A percentile compares a stretch with the other conserved stretches of the same genome.
Evolutionary conservation across 306 rosid genomes (phyloP).

Genomic region (Quercus wislizeni): DNA sequence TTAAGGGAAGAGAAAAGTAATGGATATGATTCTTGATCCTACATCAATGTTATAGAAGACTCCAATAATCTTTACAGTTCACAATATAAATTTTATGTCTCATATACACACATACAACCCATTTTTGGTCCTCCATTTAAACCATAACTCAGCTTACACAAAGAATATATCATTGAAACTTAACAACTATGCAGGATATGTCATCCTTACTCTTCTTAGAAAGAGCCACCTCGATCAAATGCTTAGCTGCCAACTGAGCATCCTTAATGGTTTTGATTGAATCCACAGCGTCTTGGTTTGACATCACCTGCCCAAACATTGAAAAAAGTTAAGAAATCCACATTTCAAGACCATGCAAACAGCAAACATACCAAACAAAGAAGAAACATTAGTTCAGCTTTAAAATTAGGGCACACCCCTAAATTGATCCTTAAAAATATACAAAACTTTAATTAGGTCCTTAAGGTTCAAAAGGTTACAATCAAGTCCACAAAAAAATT

Average conservation of each 20-base stretch:
- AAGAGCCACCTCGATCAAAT: conserved; percentile 48
- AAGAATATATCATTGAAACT: conserved; percentile 23
- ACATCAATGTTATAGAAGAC: background rate
- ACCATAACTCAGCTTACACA: background rate
- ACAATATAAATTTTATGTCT: conserved; percentile 2
- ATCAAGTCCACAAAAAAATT: too few species aligned
- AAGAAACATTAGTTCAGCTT: too few species aligned
- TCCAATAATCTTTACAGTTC: background rate
- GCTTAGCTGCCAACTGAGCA: conserved; percentile 45
- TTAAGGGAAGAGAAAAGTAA: background rate
- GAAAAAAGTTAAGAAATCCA: background rate
- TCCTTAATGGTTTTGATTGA: conserved; percentile 39
- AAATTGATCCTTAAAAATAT: too few species aligned
- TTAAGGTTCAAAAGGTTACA: too few species aligned
- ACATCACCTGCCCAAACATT: conserved; percentile 37
- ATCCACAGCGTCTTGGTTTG: conserved; percentile 56
- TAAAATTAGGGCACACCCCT: too few species aligned
- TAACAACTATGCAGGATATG: conserved; percentile 56
- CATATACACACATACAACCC: conserved; percentile 3
- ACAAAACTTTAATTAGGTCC: too few species aligned
- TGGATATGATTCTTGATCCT: conserved; percentile 17
- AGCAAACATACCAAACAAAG: background rate
- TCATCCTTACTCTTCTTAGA: conserved; percentile 54
- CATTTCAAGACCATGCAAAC: too few species aligned
- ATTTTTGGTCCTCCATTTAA: background rate